These are phyloP conservation scores for Eimeria maxima DNA, from an alignment of 169 alveolate species.

Conservation along the genomic window DNA sequence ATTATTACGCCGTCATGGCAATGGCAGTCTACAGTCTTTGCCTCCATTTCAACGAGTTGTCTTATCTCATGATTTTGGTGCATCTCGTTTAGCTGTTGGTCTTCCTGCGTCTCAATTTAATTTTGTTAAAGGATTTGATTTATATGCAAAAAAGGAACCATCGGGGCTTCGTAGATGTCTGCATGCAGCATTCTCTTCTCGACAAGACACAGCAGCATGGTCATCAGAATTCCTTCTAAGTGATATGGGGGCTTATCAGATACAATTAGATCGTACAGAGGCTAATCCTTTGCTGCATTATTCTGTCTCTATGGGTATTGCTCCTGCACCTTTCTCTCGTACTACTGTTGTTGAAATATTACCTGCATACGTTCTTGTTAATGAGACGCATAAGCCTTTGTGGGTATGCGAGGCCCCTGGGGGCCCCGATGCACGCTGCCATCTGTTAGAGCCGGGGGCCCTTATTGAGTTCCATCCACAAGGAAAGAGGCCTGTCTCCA, in stretches of 20 bases:
- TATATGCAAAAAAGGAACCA: slow-evolving; percentile 28
- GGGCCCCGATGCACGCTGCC: slow-evolving; percentile 82
- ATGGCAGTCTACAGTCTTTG: slow-evolving; percentile 67
- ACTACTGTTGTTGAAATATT: slow-evolving; percentile 90
- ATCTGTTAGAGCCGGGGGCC: slow-evolving; percentile 87
- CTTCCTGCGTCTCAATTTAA: slow-evolving; percentile 48
- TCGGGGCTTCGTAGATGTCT: slow-evolving; percentile 41
- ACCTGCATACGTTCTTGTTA: slow-evolving; percentile 89
- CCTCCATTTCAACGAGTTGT: slow-evolving; percentile 68
- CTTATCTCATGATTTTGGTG: slow-evolving; percentile 76
- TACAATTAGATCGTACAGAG: slow-evolving; percentile 71
- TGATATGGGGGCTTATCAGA: slow-evolving; percentile 59
- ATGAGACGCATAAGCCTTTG: slow-evolving; percentile 81
- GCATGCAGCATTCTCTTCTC: slow-evolving; percentile 44
- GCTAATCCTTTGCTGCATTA: slow-evolving; percentile 89
- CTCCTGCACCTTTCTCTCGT: slow-evolving; percentile 92
- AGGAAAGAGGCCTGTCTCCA: slow-evolving; percentile 86
- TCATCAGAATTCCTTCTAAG: slow-evolving; percentile 57
- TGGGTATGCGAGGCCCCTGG: slow-evolving; percentile 86
- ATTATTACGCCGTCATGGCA: slow-evolving; percentile 59
- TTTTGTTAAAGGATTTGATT: slow-evolving; percentile 14
- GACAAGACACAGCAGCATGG: slow-evolving; percentile 77
- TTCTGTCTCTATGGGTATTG: slow-evolving; percentile 89
- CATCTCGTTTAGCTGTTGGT: slow-evolving; percentile 68
- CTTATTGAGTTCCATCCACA: slow-evolving; percentile 92